Evolutionary conservation across 352 stramenopile genomes (phyloP).

Genomic region (Nothophytophthora sp.): DNA sequence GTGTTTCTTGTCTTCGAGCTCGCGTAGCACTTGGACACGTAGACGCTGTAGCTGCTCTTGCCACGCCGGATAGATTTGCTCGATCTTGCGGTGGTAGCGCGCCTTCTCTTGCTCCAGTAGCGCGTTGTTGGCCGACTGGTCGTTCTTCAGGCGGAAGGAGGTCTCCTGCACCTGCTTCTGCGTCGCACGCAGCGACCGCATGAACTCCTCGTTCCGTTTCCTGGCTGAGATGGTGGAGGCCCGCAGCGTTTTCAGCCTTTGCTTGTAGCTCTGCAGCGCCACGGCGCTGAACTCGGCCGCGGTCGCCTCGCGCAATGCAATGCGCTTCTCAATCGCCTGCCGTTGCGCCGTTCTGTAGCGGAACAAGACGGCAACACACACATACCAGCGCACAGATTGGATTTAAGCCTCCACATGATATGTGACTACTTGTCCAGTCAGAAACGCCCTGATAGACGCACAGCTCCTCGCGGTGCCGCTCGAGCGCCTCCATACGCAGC

Average conservation of each 20-base stretch:
- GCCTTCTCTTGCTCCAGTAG: constrained; percentile 63
- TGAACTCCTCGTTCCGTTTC: constrained; percentile 68
- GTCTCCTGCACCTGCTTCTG: constrained; percentile 55
- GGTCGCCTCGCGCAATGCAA: constrained; percentile 71
- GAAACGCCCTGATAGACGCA: no score
- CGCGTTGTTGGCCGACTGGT: constrained; percentile 40
- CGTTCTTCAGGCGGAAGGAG: constrained; percentile 36
- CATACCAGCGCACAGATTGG: neutral
- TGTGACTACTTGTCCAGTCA: no score
- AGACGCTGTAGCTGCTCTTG: constrained; percentile 60
- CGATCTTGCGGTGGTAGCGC: constrained; percentile 58
- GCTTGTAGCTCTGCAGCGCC: constrained; percentile 58
- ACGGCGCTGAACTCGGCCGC: constrained; percentile 76
- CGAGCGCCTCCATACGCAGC: constrained; percentile 62
- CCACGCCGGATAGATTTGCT: constrained; percentile 74
- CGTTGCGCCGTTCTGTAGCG: constrained; percentile 45
- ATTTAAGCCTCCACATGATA: no score
- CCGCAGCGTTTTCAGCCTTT: constrained; percentile 63
- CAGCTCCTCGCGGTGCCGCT: constrained; percentile 58
- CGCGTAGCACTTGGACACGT: constrained; percentile 55
- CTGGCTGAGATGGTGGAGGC: constrained; percentile 40
- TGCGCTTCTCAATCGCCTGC: constrained; percentile 68
- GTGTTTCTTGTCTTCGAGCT: constrained; percentile 77
- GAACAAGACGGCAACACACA: constrained; percentile 1
- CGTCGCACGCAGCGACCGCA: constrained; percentile 46